Evolutionary conservation across 169 alveolate species (phyloP).

Genomic region (Plasmodium billcollinsi): DNA sequence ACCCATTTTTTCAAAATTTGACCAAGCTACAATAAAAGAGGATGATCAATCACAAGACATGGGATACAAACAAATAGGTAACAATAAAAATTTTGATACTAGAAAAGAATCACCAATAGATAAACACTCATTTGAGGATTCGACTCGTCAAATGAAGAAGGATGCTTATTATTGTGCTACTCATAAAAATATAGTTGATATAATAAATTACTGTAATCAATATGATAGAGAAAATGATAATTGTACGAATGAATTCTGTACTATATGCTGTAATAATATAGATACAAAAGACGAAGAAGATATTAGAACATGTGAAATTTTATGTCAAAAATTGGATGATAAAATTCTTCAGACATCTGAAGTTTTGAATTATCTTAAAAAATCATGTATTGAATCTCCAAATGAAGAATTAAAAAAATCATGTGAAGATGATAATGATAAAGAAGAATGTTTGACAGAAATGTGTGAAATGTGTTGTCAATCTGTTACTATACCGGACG

Average conservation of each 20-base stretch:
- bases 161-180: slow-evolving; percentile 62
- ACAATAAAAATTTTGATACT: neutral
- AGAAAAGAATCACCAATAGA: slow-evolving; percentile 34
- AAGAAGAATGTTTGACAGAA: slow-evolving; percentile 61
- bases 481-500: slow-evolving; percentile 46
- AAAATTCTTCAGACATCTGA: slow-evolving; percentile 59
- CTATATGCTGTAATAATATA: slow-evolving; percentile 57
- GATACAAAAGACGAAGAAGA: slow-evolving; percentile 34
- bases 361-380: slow-evolving; percentile 56
- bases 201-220: slow-evolving; percentile 43
- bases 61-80: slow-evolving; percentile 11
- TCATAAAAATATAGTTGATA: slow-evolving; percentile 56
- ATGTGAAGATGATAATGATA: slow-evolving; percentile 44
- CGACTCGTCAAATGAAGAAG: neutral
- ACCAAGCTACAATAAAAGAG: slow-evolving; percentile 34
- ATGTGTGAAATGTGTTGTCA: slow-evolving; percentile 78
- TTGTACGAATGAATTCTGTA: slow-evolving; percentile 64
- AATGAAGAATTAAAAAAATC: slow-evolving; percentile 36
- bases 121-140: slow-evolving; percentile 41
- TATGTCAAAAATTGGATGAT: slow-evolving; percentile 67
- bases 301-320: slow-evolving; percentile 22
- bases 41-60: neutral
- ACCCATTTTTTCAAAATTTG: slow-evolving; percentile 47
- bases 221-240: slow-evolving; percentile 24
- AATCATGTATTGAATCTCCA: slow-evolving; percentile 59